Base-by-base conservation (phyloP, 2,329 filamentous ascomycete species). In the Colletotrichum navitas region DNA sequence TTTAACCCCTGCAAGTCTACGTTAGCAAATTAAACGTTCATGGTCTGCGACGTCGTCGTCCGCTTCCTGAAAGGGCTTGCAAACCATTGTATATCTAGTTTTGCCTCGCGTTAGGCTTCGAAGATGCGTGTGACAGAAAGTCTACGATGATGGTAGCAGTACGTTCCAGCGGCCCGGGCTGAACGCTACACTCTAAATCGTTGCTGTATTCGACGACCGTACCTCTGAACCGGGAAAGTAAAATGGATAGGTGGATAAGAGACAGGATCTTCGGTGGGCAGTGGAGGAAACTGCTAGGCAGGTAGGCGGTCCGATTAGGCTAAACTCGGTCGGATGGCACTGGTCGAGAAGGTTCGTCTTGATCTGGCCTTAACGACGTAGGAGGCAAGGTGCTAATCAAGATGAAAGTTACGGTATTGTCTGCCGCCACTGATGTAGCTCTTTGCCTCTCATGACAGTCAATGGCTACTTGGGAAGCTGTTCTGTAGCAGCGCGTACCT, bases 1-100 rank as follows among this genome's bases (percentile, higher is more conserved):
- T 94, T 90, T 18, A 91, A 80, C 16, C 75, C 63, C 72, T 74
- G 29, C 1, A 45, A 16, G 8, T 34, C 16, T 58, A 47, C 11
- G 47, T 68, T 24, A 62, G 60, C 43, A 41, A 34, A 34, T 4
- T 5, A n/a, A 36, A 36, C 11, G n/a, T 6, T 51, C 24, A 24
- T 16, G 16, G 24, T 55, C 3, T 56, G 10, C 32, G 7, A 4
- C 10, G n/a, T 21, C 29, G 18, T 39, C 52, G 32, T 21, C 10
- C 21, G 12, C 5, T 39, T 4, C 12, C 11, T 11, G 2, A 12
- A 8, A 43, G 43, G 41, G 54, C 14, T 34, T 47, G 11, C 52
- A 24, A 39, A 63, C 65, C 68, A 68, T 68, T 26, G 18, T 54
- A 12, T 24, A 24, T 24, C n/a, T 11, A 52, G 26, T 11, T 32